Percentiles rank a stretch among this genome's conserved stretches.
phyloP scores from a whole-genome alignment of 768 basidiomycete species.

The Grammothele lineata region DNA sequence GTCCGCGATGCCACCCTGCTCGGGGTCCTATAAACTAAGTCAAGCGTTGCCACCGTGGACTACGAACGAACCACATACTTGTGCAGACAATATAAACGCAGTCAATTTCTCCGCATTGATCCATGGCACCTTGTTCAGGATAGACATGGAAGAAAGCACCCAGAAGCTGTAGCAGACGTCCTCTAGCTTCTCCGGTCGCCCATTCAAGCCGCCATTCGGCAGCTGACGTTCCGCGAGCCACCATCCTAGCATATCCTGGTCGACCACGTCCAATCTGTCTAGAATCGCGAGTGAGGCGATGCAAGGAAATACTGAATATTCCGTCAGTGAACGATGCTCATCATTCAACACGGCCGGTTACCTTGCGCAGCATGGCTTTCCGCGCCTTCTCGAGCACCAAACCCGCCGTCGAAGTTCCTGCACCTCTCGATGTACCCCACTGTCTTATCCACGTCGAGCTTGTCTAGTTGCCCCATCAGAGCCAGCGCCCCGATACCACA shows the following conservation, averaged over 20 bases:
- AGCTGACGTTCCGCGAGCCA: slow-evolving; percentile 95
- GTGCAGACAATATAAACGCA: slow-evolving; percentile 83
- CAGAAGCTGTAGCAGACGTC: slow-evolving; percentile 99
- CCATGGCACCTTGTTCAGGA: slow-evolving; percentile 79
- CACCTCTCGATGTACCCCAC: slow-evolving; percentile 73
- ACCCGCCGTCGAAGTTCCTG: slow-evolving; percentile 94
- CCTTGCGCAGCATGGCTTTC: slow-evolving; percentile 95
- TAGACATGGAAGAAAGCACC: slow-evolving; percentile 87
- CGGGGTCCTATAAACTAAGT: slow-evolving; percentile 58
- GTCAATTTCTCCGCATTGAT: slow-evolving; percentile 79
- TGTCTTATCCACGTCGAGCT: slow-evolving; percentile 62
- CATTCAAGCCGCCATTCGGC: slow-evolving; percentile 91
- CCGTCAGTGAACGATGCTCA: too few species aligned
- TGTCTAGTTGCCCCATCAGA: slow-evolving; percentile 69
- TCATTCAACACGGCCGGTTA: slow-evolving; percentile 23
- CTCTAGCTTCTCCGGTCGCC: slow-evolving; percentile 95
- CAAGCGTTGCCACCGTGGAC: too few species aligned
- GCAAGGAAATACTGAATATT: slow-evolving; percentile 79
- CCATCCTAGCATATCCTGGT: slow-evolving; percentile 78
- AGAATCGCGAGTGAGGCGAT: slow-evolving; percentile 85
- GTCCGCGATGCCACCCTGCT: slow-evolving; percentile 92
- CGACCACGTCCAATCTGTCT: slow-evolving; percentile 75
- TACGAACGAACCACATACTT: slow-evolving; percentile 41
- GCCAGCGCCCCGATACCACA: slow-evolving; percentile 83
- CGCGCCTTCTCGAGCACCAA: slow-evolving; percentile 77